Conservation (phyloP, 441 rosid genomes). For the Adansonia grandidieri region DNA sequence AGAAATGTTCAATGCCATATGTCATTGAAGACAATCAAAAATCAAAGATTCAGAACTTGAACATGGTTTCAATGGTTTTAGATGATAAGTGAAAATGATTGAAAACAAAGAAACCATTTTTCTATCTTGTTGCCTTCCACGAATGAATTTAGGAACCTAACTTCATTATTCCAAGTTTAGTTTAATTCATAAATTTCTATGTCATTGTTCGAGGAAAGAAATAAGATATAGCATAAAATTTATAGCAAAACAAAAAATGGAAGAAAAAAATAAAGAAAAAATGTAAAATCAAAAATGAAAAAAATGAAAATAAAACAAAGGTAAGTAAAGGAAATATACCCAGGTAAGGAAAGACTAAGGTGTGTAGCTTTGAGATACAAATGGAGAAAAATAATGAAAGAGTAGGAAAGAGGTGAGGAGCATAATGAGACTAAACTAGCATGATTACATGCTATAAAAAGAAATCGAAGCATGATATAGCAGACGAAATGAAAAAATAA, state of each 20-base stretch:
- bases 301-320: too few species aligned
- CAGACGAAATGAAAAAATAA: too few species aligned
- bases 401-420: too few species aligned
- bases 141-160: not conserved
- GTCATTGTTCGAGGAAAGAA: not conserved
- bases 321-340: too few species aligned
- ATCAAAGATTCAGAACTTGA: not conserved
- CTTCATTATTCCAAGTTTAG: not conserved
- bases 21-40: not conserved
- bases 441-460: too few species aligned
- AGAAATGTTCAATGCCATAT: too few species aligned
- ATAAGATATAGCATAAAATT: not conserved
- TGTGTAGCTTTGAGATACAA: too few species aligned
- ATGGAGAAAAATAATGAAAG: too few species aligned
- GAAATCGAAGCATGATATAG: too few species aligned
- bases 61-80: not conserved
- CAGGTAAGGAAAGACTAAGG: too few species aligned
- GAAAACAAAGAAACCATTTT: not conserved
- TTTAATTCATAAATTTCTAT: not conserved
- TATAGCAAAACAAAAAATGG: not conserved
- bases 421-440: too few species aligned
- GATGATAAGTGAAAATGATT: not conserved
- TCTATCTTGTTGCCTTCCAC: not conserved
- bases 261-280: not conserved
- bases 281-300: too few species aligned